Evolutionary conservation across 345 rosid genomes (phyloP).

Genomic region (Iberis pinnata): DNA sequence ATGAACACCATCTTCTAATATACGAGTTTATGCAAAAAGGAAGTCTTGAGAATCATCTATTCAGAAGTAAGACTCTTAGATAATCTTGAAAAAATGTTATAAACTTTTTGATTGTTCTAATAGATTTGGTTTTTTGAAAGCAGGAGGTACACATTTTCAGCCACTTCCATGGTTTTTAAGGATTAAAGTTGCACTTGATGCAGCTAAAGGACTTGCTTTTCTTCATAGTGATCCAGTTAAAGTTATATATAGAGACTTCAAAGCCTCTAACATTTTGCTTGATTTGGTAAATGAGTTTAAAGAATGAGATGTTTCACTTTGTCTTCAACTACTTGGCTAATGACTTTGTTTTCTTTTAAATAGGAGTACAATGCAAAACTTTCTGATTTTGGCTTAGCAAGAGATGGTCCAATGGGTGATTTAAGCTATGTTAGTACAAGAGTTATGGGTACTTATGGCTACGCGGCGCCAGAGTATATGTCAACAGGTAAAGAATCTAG

Average conservation of each 20-base stretch:
- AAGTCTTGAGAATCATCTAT: slow-evolving; percentile 91
- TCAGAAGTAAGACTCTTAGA: slow-evolving; percentile 58
- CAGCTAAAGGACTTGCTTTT: slow-evolving; percentile 88
- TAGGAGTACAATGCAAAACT: slow-evolving; percentile 74
- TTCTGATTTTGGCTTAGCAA: slow-evolving; percentile 91
- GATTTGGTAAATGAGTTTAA: slow-evolving; percentile 43
- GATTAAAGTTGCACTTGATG: slow-evolving; percentile 79
- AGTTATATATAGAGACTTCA: slow-evolving; percentile 89
- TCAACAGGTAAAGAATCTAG: slow-evolving; percentile 46
- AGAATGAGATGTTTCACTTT: neutral
- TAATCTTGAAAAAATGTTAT: neutral
- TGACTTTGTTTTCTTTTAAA: slow-evolving; percentile 17
- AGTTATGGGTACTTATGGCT: slow-evolving; percentile 87
- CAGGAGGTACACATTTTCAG: slow-evolving; percentile 71
- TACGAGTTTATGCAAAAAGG: slow-evolving; percentile 96
- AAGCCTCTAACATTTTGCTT: slow-evolving; percentile 77
- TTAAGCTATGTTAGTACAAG: slow-evolving; percentile 82
- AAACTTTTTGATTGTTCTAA: slow-evolving; percentile 7
- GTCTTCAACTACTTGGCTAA: neutral
- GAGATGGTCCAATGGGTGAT: slow-evolving; percentile 81
- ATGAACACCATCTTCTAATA: slow-evolving; percentile 84
- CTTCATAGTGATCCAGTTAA: slow-evolving; percentile 75
- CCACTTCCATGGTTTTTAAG: slow-evolving; percentile 91
- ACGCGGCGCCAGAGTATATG: slow-evolving; percentile 40
- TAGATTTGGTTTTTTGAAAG: slow-evolving; percentile 15